phyloP scores from a whole-genome alignment of 2,329 filamentous ascomycete genomes.

The Penicillium thymicola region DNA sequence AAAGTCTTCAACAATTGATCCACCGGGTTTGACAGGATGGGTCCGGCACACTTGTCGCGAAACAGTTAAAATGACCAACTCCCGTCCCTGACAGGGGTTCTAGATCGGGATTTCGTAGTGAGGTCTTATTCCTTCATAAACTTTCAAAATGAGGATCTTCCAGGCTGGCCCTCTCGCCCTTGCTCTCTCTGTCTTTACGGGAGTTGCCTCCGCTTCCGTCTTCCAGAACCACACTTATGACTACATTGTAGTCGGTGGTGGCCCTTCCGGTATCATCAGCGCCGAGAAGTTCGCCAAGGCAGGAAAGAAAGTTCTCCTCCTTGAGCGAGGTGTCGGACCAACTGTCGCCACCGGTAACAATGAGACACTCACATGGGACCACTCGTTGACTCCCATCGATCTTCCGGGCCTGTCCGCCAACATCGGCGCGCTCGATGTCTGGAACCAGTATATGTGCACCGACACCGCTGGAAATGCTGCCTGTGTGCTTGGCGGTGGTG shows the following conservation, averaged over 20 bases:
- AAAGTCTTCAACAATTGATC: neutral
- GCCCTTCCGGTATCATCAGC: constrained; percentile 24
- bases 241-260: constrained; percentile 26
- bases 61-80: neutral
- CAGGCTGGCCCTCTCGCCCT: constrained; percentile 15
- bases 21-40: neutral
- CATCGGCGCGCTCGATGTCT: constrained; percentile 18
- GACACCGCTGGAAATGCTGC: constrained; percentile 24
- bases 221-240: constrained; percentile 21
- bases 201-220: constrained; percentile 11
- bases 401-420: constrained; percentile 27
- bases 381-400: constrained; percentile 24
- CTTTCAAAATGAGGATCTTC: constrained; percentile 2
- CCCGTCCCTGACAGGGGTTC: neutral
- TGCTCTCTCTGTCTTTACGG: constrained; percentile 6
- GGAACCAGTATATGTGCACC: constrained; percentile 23
- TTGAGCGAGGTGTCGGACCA: constrained; percentile 23
- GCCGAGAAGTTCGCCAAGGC: constrained; percentile 24
- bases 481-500: constrained; percentile 29
- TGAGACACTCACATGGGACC: constrained; percentile 23
- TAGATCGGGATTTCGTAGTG: neutral
- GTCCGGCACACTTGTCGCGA: neutral
- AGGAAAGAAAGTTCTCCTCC: constrained; percentile 24
- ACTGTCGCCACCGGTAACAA: constrained; percentile 26
- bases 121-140: neutral